Conservation (phyloP, 257 asterid genomes). For the Oldenlandia corymbosa region DNA sequence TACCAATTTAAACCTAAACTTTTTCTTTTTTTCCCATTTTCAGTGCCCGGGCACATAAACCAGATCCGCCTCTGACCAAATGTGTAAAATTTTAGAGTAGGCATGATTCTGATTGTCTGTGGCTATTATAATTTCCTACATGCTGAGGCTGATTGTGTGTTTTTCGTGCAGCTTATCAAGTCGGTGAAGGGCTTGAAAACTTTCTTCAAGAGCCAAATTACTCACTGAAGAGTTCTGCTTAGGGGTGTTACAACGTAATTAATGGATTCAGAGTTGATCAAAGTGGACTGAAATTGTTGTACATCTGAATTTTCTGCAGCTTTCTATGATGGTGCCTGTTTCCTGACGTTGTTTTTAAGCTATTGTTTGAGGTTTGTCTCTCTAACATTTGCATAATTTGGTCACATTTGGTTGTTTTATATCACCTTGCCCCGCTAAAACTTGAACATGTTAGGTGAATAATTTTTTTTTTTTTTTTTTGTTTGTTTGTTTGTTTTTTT, state of each 20-base stretch:
- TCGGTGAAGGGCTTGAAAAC: neutral
- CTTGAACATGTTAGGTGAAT: neutral
- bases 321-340: neutral
- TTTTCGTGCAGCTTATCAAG: neutral
- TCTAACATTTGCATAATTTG: neutral
- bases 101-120: neutral
- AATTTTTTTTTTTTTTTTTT: neutral
- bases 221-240: neutral
- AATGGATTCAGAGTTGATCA: neutral
- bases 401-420: neutral
- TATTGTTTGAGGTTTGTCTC: conserved; percentile 5
- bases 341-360: neutral
- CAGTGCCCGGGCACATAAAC: too few relatives aligned
- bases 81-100: too few relatives aligned
- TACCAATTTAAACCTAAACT: too few relatives aligned
- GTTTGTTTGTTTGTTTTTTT: too few relatives aligned
- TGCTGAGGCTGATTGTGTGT: neutral
- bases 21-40: too few relatives aligned
- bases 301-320: neutral
- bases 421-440: neutral
- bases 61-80: too few relatives aligned
- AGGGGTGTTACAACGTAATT: neutral
- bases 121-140: neutral
- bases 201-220: neutral
- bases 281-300: neutral